Percentiles rank a stretch among this genome's conserved stretches.
phyloP scores from a whole-genome alignment of 306 rosid species.

The Sesbania bispinosa region DNA sequence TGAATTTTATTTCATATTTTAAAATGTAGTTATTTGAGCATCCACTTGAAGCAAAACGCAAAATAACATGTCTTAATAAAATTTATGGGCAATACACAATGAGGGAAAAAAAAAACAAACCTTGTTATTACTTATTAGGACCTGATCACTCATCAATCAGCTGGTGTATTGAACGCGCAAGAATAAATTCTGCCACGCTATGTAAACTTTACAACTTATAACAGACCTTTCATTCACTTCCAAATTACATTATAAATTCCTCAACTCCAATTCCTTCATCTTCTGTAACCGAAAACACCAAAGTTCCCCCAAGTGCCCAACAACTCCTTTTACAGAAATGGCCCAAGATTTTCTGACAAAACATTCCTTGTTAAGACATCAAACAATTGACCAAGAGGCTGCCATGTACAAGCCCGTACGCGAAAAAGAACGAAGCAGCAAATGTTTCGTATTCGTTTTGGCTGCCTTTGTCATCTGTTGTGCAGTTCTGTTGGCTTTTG shows the following conservation, averaged over 20 bases:
- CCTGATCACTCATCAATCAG: too few species aligned
- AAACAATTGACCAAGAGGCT: conserved; percentile 33
- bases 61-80: too few species aligned
- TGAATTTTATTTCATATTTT: too few species aligned
- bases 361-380: background rate
- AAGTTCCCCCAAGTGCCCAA: background rate
- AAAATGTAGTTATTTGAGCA: too few species aligned
- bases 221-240: background rate
- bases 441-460: conserved; percentile 55
- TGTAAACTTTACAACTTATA: too few species aligned
- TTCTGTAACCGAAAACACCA: conserved; percentile 1
- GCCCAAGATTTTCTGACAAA: background rate
- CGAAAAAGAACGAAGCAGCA: conserved; percentile 41
- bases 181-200: too few species aligned
- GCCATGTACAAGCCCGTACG: conserved; percentile 28
- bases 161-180: background rate
- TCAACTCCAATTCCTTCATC: background rate
- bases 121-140: too few species aligned
- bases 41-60: too few species aligned
- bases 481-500: conserved; percentile 36
- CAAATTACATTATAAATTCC: background rate
- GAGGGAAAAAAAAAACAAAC: too few species aligned
- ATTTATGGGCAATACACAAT: too few species aligned
- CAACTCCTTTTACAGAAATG: conserved; percentile 4
- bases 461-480: conserved; percentile 35